phyloP scores from a whole-genome alignment of 148 eudicot genomes.

The Gaultheria prostrata region DNA sequence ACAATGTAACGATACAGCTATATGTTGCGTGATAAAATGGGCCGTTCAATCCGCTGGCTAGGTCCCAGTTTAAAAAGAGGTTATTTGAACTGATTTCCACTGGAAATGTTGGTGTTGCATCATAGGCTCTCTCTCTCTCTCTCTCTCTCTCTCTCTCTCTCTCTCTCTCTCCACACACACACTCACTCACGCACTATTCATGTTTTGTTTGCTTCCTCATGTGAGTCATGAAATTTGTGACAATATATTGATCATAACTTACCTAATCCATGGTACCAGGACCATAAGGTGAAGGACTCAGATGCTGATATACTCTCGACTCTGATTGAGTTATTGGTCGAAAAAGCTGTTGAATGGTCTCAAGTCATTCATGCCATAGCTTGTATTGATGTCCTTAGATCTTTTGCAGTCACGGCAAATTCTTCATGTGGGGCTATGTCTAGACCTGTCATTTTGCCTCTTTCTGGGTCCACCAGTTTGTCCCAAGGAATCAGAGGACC shows the following conservation, averaged over 20 bases:
- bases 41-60: not conserved
- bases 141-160: no score
- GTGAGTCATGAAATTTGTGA: not conserved
- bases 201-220: not conserved
- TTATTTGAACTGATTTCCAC: not conserved
- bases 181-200: not conserved
- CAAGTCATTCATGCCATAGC: conserved; percentile 61
- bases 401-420: conserved; percentile 69
- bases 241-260: conserved; percentile 9
- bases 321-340: conserved; percentile 76
- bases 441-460: conserved; percentile 67
- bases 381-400: conserved; percentile 79
- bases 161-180: no score
- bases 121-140: not conserved
- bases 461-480: conserved; percentile 28
- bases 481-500: conserved; percentile 50
- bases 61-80: not conserved
- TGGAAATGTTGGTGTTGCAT: not conserved
- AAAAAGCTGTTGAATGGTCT: conserved; percentile 77
- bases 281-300: conserved; percentile 62
- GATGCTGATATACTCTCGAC: conserved; percentile 78
- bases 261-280: conserved; percentile 39
- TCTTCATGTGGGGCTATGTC: conserved; percentile 69
- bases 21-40: not conserved
- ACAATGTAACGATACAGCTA: not conserved